phyloP scores from a whole-genome alignment of 805 yeast species.

The Lachancea nothofagi region DNA sequence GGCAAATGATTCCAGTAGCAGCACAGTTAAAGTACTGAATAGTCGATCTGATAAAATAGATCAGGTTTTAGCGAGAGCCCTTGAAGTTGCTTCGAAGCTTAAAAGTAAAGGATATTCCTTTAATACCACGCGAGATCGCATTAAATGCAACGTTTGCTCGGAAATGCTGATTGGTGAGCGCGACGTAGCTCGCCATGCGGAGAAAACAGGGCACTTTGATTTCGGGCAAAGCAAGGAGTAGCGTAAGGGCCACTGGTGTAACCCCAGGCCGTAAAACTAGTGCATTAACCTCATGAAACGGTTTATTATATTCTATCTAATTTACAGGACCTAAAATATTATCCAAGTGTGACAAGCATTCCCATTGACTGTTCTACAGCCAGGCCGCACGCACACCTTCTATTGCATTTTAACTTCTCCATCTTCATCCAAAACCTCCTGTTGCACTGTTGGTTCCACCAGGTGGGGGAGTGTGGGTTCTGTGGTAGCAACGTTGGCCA shows the following conservation, averaged over 20 bases:
- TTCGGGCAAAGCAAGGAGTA: constrained; percentile 54
- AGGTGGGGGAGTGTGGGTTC: constrained; percentile 33
- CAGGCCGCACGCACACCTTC: constrained; percentile 1
- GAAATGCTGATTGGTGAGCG: constrained; percentile 52
- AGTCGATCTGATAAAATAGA: constrained; percentile 29
- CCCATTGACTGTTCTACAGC: not conserved
- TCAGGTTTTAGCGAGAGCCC: constrained; percentile 35
- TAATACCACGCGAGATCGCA: constrained; percentile 53
- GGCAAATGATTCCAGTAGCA: constrained; percentile 26
- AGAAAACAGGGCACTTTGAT: constrained; percentile 50
- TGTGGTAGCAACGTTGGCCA: constrained; percentile 28
- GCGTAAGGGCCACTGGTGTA: too few relatives aligned
- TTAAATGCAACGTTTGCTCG: constrained; percentile 55
- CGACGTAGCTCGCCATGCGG: constrained; percentile 61
- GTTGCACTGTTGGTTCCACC: constrained; percentile 13
- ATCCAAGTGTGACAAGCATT: too few relatives aligned
- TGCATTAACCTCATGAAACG: not conserved
- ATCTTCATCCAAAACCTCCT: constrained; percentile 20
- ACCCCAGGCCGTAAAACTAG: too few relatives aligned
- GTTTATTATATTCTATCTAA: not conserved
- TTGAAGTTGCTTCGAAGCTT: constrained; percentile 39
- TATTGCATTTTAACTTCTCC: constrained; percentile 18
- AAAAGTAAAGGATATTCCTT: constrained; percentile 55
- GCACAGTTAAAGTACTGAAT: constrained; percentile 38
- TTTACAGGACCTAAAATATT: constrained; percentile 1